Conservation (phyloP, 495 filamentous ascomycete species). For the Tetracladium marchalianum region DNA sequence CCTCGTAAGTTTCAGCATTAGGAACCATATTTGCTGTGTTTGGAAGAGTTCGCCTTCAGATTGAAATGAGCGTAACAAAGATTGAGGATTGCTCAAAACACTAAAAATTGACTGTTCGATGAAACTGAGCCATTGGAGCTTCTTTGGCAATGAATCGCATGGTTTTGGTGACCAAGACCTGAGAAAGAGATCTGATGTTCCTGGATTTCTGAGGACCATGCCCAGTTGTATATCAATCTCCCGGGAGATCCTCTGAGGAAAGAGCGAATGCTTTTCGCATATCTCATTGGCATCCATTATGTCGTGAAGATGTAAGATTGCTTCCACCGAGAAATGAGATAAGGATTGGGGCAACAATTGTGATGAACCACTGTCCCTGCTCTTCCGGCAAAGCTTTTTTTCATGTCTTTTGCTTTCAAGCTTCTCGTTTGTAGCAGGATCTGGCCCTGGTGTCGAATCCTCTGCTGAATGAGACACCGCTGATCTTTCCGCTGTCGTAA, state of each 20-base stretch:
- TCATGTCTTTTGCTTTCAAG: not conserved
- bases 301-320: constrained; percentile 43
- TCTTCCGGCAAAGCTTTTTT: not conserved
- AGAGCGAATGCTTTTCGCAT: constrained; percentile 34
- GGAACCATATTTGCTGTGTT: constrained; percentile 40
- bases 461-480: not conserved
- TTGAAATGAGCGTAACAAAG: constrained; percentile 57
- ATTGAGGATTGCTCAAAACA: constrained; percentile 54
- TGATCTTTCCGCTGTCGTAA: not conserved
- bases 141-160: constrained; percentile 11
- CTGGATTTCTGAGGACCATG: constrained; percentile 11
- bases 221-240: constrained; percentile 14
- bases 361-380: not conserved
- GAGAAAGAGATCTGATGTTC: too few species aligned
- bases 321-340: constrained; percentile 27
- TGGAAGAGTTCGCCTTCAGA: constrained; percentile 31
- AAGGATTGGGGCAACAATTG: constrained; percentile 8
- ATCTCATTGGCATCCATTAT: constrained; percentile 40
- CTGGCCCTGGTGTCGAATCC: too few species aligned
- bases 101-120: constrained; percentile 67
- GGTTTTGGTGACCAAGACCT: too few species aligned
- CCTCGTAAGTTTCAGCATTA: constrained; percentile 41
- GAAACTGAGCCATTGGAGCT: constrained; percentile 44
- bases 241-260: constrained; percentile 28
- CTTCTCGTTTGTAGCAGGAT: not conserved